These are phyloP conservation scores for Agaricus blazei DNA, from an alignment of 768 basidiomycete species.

Conservation along the genomic window DNA sequence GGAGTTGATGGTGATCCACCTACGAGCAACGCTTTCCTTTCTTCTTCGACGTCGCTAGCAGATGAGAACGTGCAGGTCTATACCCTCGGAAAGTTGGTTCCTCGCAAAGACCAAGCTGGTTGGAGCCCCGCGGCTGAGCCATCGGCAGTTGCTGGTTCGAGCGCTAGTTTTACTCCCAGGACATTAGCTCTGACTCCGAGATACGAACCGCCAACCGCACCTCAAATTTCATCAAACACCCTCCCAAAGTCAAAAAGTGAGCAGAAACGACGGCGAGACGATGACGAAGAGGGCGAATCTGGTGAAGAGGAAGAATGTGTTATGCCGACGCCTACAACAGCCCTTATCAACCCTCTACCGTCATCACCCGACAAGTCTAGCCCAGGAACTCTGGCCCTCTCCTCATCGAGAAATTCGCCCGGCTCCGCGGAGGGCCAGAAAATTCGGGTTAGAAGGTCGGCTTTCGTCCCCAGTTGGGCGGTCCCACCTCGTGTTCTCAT, in stretches of 20 bases:
- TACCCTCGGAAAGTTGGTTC: slow-evolving; percentile 74
- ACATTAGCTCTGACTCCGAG: not conserved
- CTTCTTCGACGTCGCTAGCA: no score
- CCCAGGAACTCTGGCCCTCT: no score
- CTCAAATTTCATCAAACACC: no score
- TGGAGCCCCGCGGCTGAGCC: not conserved
- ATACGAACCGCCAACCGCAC: no score
- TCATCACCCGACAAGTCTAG: not conserved
- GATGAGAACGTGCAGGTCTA: slow-evolving; percentile 70
- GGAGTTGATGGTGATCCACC: no score
- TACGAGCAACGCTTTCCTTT: no score
- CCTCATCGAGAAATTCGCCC: no score
- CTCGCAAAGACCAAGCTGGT: slow-evolving; percentile 29
- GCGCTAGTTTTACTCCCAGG: slow-evolving; percentile 2
- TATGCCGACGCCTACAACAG: slow-evolving; percentile 28
- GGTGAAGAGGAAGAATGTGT: slow-evolving; percentile 30
- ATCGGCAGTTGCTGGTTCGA: no score
- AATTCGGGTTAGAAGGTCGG: slow-evolving; percentile 66
- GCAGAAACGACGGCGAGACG: not conserved
- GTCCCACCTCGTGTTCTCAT: slow-evolving; percentile 87
- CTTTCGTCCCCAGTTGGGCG: slow-evolving; percentile 87
- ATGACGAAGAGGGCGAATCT: slow-evolving; percentile 8
- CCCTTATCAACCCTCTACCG: not conserved
- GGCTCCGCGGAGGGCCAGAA: slow-evolving; percentile 26
- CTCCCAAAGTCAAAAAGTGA: not conserved